Percentiles rank a stretch among this genome's conserved stretches.
Evolutionary conservation across 768 basidiomycete species (phyloP).

Genomic region (Panellus pusillus): DNA sequence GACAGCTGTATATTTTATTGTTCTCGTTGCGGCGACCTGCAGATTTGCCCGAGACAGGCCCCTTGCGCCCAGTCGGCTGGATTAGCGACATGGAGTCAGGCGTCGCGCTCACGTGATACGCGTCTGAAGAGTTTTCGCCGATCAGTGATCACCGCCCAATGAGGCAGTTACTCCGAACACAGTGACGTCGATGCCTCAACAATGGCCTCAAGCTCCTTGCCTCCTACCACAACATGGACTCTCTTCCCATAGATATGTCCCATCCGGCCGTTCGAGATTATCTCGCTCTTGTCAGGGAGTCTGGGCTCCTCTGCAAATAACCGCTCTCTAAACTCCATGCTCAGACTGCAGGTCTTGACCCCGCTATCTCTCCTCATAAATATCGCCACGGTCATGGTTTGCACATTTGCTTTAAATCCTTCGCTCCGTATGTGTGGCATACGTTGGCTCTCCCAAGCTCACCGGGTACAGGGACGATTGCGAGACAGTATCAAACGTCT

Average conservation of each 20-base stretch:
- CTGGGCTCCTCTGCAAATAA: neutral
- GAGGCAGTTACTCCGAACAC: no score
- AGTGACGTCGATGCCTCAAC: no score
- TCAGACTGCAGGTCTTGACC: slow-evolving; percentile 80
- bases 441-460: neutral
- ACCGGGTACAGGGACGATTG: slow-evolving; percentile 43
- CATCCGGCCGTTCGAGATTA: slow-evolving; percentile 67
- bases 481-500: slow-evolving; percentile 59
- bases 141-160: no score
- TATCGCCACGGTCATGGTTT: slow-evolving; percentile 70
- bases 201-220: neutral
- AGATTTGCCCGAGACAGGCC: slow-evolving; percentile 42
- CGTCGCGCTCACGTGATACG: neutral
- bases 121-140: no score
- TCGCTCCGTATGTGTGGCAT: slow-evolving; percentile 45
- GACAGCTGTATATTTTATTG: slow-evolving; percentile 66
- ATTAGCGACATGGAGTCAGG: slow-evolving; percentile 46
- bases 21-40: slow-evolving; percentile 60
- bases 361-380: slow-evolving; percentile 83
- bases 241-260: slow-evolving; percentile 55
- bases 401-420: slow-evolving; percentile 65
- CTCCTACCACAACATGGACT: slow-evolving; percentile 42
- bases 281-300: slow-evolving; percentile 58
- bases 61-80: slow-evolving; percentile 40
- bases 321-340: neutral